Conservation (phyloP, 805 yeast species). For the Saccharomycopsis malanga region DNA sequence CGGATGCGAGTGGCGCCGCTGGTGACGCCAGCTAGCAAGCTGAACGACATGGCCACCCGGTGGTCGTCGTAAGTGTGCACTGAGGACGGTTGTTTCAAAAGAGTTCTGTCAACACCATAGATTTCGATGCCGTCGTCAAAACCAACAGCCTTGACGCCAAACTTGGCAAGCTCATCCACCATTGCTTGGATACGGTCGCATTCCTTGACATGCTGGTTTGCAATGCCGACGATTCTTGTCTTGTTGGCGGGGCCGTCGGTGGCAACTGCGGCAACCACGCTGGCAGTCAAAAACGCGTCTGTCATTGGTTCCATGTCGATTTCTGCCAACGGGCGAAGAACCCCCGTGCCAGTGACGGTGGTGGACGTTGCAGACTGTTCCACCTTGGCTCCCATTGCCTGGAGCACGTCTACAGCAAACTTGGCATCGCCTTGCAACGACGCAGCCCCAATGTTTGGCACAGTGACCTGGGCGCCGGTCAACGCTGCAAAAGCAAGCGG, state of each 20-base stretch:
- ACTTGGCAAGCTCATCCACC: conserved; percentile 81
- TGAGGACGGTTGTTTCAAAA: conserved; percentile 49
- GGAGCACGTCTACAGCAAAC: conserved; percentile 87
- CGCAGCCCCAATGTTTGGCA: conserved; percentile 88
- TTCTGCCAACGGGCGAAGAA: conserved; percentile 62
- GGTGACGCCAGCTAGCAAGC: conserved; percentile 68
- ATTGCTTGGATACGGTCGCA: conserved; percentile 95
- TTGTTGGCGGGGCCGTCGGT: conserved; percentile 57
- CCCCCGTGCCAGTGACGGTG: conserved; percentile 77
- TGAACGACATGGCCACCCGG: conserved; percentile 96
- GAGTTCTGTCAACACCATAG: conserved; percentile 51
- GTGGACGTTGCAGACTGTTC: conserved; percentile 79
- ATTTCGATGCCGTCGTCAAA: conserved; percentile 89
- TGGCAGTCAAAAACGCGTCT: conserved; percentile 94
- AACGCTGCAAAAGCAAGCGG: conserved; percentile 97
- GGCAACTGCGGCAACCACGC: conserved; percentile 95
- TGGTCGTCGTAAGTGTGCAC: conserved; percentile 88
- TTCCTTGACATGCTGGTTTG: conserved; percentile 96
- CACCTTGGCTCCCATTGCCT: conserved; percentile 93
- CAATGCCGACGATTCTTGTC: conserved; percentile 89
- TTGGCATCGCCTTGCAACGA: conserved; percentile 97
- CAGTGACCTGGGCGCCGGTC: conserved; percentile 86
- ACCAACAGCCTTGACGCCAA: conserved; percentile 81
- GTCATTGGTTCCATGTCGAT: conserved; percentile 99
- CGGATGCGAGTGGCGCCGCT: conserved; percentile 50